phyloP scores from a whole-genome alignment of 73 alveolate species.

The Paramecium caudatum region DNA sequence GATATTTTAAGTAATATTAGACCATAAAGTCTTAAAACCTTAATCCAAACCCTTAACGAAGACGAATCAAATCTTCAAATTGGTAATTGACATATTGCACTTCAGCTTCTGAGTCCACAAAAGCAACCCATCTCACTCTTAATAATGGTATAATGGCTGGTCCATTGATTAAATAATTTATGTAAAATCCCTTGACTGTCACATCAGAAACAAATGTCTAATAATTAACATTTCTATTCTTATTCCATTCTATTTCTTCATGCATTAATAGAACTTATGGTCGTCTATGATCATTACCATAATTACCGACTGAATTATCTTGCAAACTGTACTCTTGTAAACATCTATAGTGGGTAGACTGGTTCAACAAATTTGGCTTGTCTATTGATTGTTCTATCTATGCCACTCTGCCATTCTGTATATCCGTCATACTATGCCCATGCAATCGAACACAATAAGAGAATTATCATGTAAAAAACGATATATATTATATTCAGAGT shows the following conservation, averaged over 20 bases:
- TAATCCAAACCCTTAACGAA: constrained; percentile 54
- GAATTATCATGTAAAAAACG: constrained; percentile 22
- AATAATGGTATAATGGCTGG: constrained; percentile 57
- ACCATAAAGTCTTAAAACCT: constrained; percentile 53
- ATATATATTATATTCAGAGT: constrained; percentile 14
- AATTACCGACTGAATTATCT: constrained; percentile 33
- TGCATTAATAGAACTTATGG: constrained; percentile 64
- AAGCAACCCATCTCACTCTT: constrained; percentile 62
- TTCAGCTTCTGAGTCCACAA: constrained; percentile 61
- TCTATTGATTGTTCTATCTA: constrained; percentile 55
- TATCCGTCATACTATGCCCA: constrained; percentile 55
- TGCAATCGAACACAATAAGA: neutral
- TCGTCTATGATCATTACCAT: neutral
- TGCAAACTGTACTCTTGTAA: constrained; percentile 22
- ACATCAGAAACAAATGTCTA: constrained; percentile 52
- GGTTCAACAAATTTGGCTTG: constrained; percentile 36
- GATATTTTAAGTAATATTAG: constrained; percentile 49
- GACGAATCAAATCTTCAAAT: constrained; percentile 49
- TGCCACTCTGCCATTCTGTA: constrained; percentile 49
- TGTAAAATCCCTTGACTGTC: constrained; percentile 42
- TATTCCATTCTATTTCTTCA: constrained; percentile 67
- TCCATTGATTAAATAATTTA: constrained; percentile 35
- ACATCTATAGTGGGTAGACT: neutral
- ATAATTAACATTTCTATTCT: constrained; percentile 62
- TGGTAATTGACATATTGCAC: constrained; percentile 63